A percentile compares a stretch with the other conserved stretches of the same genome.
These are phyloP conservation scores for Kalmusia sp. DNA, from an alignment of 2,329 filamentous ascomycete species.

Conservation along the genomic window DNA sequence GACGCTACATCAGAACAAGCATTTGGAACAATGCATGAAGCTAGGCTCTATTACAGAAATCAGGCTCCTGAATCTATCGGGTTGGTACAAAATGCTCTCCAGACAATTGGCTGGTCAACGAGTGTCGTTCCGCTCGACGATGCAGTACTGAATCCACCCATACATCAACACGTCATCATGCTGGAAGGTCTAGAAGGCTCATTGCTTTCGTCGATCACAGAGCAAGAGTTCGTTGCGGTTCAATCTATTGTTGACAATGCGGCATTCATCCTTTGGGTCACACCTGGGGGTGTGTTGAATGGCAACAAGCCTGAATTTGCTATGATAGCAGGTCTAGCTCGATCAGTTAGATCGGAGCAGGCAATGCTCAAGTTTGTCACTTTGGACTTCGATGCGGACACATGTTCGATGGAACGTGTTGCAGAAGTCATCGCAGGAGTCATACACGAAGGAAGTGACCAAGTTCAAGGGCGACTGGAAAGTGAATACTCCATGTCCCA, in stretches of 20 bases:
- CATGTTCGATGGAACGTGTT: neutral
- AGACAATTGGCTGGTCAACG: neutral
- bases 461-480: neutral
- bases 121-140: neutral
- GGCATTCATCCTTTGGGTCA: neutral
- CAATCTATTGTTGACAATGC: neutral
- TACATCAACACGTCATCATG: neutral
- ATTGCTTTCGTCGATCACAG: neutral
- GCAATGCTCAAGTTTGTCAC: neutral
- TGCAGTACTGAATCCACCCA: neutral
- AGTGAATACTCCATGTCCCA: constrained; percentile 1
- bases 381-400: neutral
- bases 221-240: neutral
- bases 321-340: neutral
- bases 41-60: neutral
- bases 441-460: neutral
- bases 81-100: neutral
- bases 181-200: neutral
- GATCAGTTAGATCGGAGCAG: neutral
- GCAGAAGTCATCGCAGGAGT: neutral
- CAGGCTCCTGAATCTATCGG: neutral
- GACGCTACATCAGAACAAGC: neutral
- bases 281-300: neutral
- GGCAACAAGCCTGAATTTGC: neutral
- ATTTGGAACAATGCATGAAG: too few species aligned